Conservation (phyloP, 495 filamentous ascomycete genomes). For the Glonium stellatum region DNA sequence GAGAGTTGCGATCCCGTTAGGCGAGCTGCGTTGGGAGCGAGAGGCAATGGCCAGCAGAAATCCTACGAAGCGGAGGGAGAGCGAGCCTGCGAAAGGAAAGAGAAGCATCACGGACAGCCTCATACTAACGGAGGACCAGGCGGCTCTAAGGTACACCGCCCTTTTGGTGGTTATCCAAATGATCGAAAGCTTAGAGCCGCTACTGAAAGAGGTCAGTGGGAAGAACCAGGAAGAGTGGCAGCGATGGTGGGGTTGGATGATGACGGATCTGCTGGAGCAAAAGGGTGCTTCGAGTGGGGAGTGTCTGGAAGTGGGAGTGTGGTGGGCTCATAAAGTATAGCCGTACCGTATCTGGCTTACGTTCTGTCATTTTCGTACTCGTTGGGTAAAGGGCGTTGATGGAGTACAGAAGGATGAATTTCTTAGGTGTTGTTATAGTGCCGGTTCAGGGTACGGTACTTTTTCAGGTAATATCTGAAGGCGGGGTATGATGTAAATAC, state of each 20-base stretch:
- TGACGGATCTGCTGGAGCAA: constrained; percentile 70
- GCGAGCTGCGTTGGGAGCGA: constrained; percentile 82
- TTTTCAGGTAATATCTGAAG: constrained; percentile 84
- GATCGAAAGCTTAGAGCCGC: constrained; percentile 80
- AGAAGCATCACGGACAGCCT: constrained; percentile 11
- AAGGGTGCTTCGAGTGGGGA: constrained; percentile 76
- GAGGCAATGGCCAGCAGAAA: constrained; percentile 50
- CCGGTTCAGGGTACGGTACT: constrained; percentile 80
- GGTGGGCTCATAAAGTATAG: constrained; percentile 73
- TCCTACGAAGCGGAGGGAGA: constrained; percentile 19
- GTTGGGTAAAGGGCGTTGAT: constrained; percentile 10
- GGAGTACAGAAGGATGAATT: constrained; percentile 9
- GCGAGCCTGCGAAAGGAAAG: constrained; percentile 35
- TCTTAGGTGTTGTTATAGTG: constrained; percentile 54
- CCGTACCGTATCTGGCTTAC: constrained; percentile 27
- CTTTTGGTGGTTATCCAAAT: constrained; percentile 75
- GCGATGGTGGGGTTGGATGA: constrained; percentile 81
- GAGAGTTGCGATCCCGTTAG: constrained; percentile 77
- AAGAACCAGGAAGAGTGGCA: constrained; percentile 92
- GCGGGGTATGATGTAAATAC: constrained; percentile 24
- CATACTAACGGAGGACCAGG: constrained; percentile 62
- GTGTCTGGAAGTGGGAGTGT: constrained; percentile 88
- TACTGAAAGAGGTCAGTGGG: constrained; percentile 71
- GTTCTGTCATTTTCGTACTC: constrained; percentile 8
- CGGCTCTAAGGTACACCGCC: constrained; percentile 68